Conservation (phyloP, 495 filamentous ascomycete species). For the Hyaloscypha finlandica region DNA sequence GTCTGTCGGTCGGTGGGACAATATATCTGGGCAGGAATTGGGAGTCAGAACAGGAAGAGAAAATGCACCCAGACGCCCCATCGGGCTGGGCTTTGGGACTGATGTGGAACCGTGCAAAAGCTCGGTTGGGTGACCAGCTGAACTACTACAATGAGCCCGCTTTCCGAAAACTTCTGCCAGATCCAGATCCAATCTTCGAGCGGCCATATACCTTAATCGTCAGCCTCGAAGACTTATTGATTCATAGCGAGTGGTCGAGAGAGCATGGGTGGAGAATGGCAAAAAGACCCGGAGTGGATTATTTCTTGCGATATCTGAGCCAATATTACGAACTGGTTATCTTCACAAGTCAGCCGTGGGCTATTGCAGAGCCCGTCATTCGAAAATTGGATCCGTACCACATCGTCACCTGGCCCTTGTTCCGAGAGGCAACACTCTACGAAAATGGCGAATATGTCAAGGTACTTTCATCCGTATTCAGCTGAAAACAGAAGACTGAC, state of each 20-base stretch:
- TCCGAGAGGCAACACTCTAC: conserved; percentile 92
- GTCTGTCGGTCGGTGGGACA: conserved; percentile 51
- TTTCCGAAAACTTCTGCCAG: conserved; percentile 90
- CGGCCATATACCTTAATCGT: conserved; percentile 93
- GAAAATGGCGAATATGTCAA: conserved; percentile 95
- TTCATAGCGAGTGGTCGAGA: conserved; percentile 91
- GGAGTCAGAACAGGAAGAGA: conserved; percentile 71
- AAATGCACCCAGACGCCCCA: conserved; percentile 65
- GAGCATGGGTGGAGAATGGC: conserved; percentile 95
- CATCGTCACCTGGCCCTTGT: conserved; percentile 93
- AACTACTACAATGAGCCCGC: conserved; percentile 95
- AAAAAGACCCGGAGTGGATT: conserved; percentile 93
- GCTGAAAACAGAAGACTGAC: conserved; percentile 7
- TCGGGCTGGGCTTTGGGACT: conserved; percentile 60
- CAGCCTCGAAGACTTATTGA: conserved; percentile 88
- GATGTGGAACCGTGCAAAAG: conserved; percentile 77
- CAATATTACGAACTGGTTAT: conserved; percentile 98
- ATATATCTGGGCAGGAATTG: conserved; percentile 81
- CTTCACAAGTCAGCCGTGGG: conserved; percentile 83
- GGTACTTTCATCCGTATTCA: conserved; percentile 52
- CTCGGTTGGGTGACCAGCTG: conserved; percentile 69
- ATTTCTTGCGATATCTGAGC: conserved; percentile 93
- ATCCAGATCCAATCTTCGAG: conserved; percentile 76
- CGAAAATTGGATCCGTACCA: conserved; percentile 95
- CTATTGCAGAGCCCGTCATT: conserved; percentile 81